Evolutionary conservation across 1,284 basidiomycete species (phyloP).

Genomic region (Phaffia rhodozyma): DNA sequence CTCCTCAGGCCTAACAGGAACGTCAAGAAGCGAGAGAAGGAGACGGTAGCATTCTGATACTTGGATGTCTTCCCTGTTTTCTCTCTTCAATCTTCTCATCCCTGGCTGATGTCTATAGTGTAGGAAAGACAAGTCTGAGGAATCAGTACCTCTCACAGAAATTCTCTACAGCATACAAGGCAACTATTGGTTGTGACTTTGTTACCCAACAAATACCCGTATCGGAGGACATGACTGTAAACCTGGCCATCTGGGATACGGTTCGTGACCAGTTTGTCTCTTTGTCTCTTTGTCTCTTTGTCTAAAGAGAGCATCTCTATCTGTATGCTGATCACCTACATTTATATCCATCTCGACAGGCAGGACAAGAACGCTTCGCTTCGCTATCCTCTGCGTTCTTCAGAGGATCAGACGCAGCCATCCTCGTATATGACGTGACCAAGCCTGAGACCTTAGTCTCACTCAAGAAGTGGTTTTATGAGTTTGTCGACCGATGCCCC

Average conservation of each 20-base stretch:
- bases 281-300: background rate
- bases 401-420: slow-evolving; percentile 61
- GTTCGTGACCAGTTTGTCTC: slow-evolving; percentile 18
- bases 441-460: slow-evolving; percentile 46
- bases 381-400: slow-evolving; percentile 67
- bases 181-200: slow-evolving; percentile 74
- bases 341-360: slow-evolving; percentile 45
- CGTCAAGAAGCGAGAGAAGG: background rate
- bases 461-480: slow-evolving; percentile 60
- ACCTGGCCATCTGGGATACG: slow-evolving; percentile 62
- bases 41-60: background rate
- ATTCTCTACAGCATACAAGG: slow-evolving; percentile 60
- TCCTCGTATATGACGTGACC: slow-evolving; percentile 69
- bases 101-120: background rate
- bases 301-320: background rate
- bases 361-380: slow-evolving; percentile 72
- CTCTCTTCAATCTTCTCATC: background rate
- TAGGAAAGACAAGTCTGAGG: background rate
- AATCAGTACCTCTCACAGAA: slow-evolving; percentile 56
- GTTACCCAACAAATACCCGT: slow-evolving; percentile 52
- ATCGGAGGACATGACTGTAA: slow-evolving; percentile 41
- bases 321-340: slow-evolving; percentile 1
- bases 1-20: background rate
- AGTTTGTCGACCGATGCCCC: slow-evolving; percentile 54
- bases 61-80: background rate